phyloP scores from a whole-genome alignment of 169 alveolate genomes.

The Plasmodium adleri region DNA sequence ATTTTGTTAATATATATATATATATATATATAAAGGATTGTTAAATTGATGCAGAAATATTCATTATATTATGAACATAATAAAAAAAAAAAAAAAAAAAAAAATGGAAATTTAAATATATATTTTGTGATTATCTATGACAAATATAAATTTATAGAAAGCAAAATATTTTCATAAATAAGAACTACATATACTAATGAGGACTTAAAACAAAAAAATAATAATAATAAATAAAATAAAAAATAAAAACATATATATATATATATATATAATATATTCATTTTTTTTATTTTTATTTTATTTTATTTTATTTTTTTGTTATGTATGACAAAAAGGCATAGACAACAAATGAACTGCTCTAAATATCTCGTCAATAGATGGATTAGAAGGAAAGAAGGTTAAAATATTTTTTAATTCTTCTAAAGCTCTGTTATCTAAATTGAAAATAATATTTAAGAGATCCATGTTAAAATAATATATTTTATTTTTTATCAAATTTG shows the following conservation, averaged over 20 bases:
- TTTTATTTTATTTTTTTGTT: neutral
- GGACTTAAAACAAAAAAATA: neutral
- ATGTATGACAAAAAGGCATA: conserved; percentile 19
- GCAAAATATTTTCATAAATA: too few relatives aligned
- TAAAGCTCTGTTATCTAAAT: conserved; percentile 45
- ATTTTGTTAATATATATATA: too few relatives aligned
- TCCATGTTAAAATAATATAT: conserved; percentile 47
- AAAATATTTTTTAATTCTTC: conserved; percentile 30
- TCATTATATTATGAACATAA: too few relatives aligned
- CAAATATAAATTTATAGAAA: too few relatives aligned
- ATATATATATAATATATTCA: neutral
- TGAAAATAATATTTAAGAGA: conserved; percentile 42
- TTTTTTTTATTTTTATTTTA: neutral
- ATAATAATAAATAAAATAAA: neutral
- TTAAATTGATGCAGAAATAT: too few relatives aligned
- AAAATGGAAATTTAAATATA: too few relatives aligned
- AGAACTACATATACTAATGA: too few relatives aligned
- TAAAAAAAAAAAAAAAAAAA: too few relatives aligned
- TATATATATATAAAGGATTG: too few relatives aligned
- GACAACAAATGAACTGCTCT: conserved; percentile 15
- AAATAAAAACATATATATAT: neutral
- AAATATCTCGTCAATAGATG: conserved; percentile 50
- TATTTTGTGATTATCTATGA: too few relatives aligned
- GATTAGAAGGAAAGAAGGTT: conserved; percentile 49
- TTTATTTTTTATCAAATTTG: conserved; percentile 37